Conservation (phyloP, 2,329 filamentous ascomycete species). For the Ophiostoma perfectum region DNA sequence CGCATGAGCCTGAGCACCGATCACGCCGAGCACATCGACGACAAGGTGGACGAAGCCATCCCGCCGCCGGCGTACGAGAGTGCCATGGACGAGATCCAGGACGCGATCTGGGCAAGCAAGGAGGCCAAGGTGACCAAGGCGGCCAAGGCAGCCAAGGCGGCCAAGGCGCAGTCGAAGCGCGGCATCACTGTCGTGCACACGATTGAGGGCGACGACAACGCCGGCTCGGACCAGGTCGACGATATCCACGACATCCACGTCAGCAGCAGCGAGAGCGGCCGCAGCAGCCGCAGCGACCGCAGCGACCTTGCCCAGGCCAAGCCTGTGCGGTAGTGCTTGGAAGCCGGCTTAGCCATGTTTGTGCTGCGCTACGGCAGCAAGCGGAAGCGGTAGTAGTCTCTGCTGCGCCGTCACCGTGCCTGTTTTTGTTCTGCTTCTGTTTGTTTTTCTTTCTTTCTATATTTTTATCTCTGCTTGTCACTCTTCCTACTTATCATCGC, state of each 20-base stretch:
- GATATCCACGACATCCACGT: conserved; percentile 33
- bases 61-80: conserved; percentile 29
- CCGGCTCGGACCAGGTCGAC: conserved; percentile 24
- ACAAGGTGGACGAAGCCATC: not conserved
- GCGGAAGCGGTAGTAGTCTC: not conserved
- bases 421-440: not conserved
- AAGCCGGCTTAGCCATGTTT: not conserved
- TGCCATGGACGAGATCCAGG: conserved; percentile 32
- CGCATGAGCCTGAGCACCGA: conserved; percentile 21
- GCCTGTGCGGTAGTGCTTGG: not conserved
- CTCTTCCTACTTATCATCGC: not conserved
- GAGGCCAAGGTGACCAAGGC: conserved; percentile 39
- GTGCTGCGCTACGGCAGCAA: not conserved
- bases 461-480: not conserved
- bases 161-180: not conserved
- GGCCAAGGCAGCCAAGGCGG: conserved; percentile 32
- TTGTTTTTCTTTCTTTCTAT: not conserved
- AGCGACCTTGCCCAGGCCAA: not conserved
- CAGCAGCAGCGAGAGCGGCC: conserved; percentile 31
- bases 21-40: conserved; percentile 20
- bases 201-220: conserved; percentile 28
- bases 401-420: not conserved
- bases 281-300: conserved; percentile 30
- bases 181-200: conserved; percentile 31
- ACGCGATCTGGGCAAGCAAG: conserved; percentile 35